These are phyloP conservation scores for Vitis hybrid DNA, from an alignment of 177 flowering plant species.

Conservation along the genomic window DNA sequence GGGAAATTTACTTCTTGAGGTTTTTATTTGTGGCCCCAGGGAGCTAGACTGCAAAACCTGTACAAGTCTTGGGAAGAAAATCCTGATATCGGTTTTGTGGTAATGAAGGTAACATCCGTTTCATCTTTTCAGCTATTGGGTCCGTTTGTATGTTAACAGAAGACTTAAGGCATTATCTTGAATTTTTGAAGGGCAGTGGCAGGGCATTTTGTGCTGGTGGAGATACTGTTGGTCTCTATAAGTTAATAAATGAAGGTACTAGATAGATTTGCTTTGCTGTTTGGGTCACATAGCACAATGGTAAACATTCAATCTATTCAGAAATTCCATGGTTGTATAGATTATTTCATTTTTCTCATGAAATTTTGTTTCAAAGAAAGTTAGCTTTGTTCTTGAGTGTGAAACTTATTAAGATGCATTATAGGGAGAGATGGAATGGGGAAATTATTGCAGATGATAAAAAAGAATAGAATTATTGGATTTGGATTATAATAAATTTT, in stretches of 20 bases:
- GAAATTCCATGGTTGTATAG: background rate
- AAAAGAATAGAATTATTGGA: no score
- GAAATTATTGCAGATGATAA: no score
- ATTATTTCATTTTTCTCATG: no score
- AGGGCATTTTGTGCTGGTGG: slow-evolving; percentile 81
- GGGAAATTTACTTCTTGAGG: background rate
- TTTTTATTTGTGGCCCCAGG: slow-evolving; percentile 27
- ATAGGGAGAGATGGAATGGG: no score
- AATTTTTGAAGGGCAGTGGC: slow-evolving; percentile 56
- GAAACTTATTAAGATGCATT: no score
- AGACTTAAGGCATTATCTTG: background rate
- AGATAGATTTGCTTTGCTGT: background rate
- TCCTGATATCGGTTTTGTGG: slow-evolving; percentile 55
- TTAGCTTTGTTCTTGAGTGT: no score
- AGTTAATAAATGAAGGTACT: slow-evolving; percentile 46
- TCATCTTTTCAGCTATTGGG: background rate
- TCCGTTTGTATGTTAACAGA: background rate
- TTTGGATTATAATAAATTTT: no score
- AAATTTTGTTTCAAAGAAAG: no score
- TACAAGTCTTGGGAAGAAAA: slow-evolving; percentile 61
- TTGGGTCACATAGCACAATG: background rate
- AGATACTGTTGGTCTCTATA: slow-evolving; percentile 53
- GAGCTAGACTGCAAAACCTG: slow-evolving; percentile 41
- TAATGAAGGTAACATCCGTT: slow-evolving; percentile 42
- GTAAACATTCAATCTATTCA: background rate